Evolutionary conservation across 257 asterid species (phyloP), one percentile per base, ranked within the genome.

Genomic region (Solanum ossicruentum): DNA sequence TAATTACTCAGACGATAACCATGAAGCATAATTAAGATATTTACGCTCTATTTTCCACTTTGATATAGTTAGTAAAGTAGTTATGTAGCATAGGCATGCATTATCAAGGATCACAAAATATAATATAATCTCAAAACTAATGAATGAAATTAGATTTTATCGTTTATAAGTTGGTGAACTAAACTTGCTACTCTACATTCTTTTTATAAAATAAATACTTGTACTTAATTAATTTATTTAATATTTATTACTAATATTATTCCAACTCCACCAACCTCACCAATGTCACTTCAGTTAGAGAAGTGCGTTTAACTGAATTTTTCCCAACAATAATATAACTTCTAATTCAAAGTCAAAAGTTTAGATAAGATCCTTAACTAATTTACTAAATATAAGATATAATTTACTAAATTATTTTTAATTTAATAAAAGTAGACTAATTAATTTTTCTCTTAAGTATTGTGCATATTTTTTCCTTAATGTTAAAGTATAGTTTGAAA

Each of bases 111-210:
- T 73, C 61, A 75, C 5, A 75, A 78, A 26, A 78, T 78, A 39
- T 16, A 55, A 75, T 32, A 57, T 49, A 58, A 77, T 55, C 71
- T 56, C 20, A 79, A 45, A 75, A 63, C 41, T 73, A 57, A 86
- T 78, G 66, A 2, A 12, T 52, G 66, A 78, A 26, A 52, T 49
- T 26, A 55, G 67, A 75, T 71, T 78, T 80, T 52, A 86, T 86
- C 21, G 92, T 90, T 89, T 90, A 36, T 36, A 36, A 91, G 95
- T 93, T 85, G 97, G 91, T 93, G 92, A 93, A 93, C 95, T 88
- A 93, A 90, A 87, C 89, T 89, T 56, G 72, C 67, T 49, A 45
- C 67, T n/a, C 60, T 60, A n/a, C 66, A 60, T 60, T 60, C 66
- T 60, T 60, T 9, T 10, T 9, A 58, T 20, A 58, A 58, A 56